These are phyloP conservation scores for Trichoderma citrinoviride DNA, from an alignment of 2,329 filamentous ascomycete species.

Conservation along the genomic window DNA sequence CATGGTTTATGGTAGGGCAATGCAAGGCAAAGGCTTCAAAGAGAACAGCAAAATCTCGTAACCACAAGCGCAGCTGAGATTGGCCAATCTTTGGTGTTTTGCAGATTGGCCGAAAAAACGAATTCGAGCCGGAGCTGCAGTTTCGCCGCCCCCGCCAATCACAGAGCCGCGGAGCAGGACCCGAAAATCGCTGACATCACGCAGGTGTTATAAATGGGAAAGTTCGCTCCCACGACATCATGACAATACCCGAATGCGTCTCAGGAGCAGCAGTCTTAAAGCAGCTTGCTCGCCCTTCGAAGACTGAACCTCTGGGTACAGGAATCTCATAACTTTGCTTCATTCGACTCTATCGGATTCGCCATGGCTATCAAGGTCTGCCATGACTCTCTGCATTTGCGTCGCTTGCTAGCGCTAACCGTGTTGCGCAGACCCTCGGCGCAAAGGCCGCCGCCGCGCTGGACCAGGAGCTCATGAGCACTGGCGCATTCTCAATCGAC, in stretches of 20 bases:
- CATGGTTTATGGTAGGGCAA: conserved; percentile 51
- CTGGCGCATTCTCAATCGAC: conserved; percentile 84
- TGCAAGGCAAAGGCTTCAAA: neutral
- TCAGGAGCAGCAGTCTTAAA: neutral
- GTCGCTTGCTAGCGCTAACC: conserved; percentile 5
- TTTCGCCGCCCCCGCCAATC: conserved; percentile 39
- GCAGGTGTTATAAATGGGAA: neutral
- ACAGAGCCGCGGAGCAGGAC: conserved; percentile 28
- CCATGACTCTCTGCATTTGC: neutral
- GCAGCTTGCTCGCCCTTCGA: neutral
- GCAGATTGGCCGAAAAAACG: neutral
- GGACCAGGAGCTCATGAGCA: conserved; percentile 91
- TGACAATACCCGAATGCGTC: neutral
- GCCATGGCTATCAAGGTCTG: conserved; percentile 16
- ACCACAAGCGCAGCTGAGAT: neutral
- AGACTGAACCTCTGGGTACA: neutral
- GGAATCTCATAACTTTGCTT: neutral
- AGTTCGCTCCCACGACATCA: conserved; percentile 16
- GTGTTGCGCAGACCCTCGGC: conserved; percentile 66
- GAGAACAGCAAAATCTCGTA: neutral
- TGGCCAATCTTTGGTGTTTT: neutral
- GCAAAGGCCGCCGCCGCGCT: conserved; percentile 85
- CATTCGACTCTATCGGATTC: neutral
- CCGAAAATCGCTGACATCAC: conserved; percentile 19
- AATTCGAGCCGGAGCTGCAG: conserved; percentile 32